Evolutionary conservation across 164 flowering plant species (phyloP).

Genomic region (Chimonanthus salicifolius): DNA sequence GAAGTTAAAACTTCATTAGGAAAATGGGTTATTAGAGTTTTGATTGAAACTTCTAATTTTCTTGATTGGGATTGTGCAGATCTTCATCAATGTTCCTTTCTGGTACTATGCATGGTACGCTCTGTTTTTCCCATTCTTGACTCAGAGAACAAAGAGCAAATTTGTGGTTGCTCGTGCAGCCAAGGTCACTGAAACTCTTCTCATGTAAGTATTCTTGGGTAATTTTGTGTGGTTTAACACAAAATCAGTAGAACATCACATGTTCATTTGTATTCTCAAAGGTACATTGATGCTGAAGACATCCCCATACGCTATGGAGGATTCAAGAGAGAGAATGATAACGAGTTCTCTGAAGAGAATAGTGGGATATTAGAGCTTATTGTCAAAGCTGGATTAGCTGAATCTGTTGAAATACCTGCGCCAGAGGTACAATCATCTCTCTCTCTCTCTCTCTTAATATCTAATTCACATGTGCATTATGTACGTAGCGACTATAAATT

Average conservation of each 20-base stretch:
- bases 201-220: conserved; percentile 42
- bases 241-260: background rate
- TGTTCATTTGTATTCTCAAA: conserved; percentile 13
- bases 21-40: background rate
- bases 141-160: conserved; percentile 74
- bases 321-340: conserved; percentile 49
- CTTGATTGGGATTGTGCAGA: conserved; percentile 30
- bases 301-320: conserved; percentile 77
- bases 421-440: conserved; percentile 37
- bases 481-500: background rate
- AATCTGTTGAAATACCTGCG: conserved; percentile 56
- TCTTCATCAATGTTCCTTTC: conserved; percentile 78
- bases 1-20: too few relatives aligned
- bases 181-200: conserved; percentile 61
- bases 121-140: conserved; percentile 51
- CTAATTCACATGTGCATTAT: background rate
- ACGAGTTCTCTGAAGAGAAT: conserved; percentile 42
- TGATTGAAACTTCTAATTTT: background rate
- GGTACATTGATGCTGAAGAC: conserved; percentile 61
- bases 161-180: conserved; percentile 59
- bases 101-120: conserved; percentile 62
- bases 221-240: too few relatives aligned
- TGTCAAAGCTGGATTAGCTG: conserved; percentile 53
- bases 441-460: too few relatives aligned
- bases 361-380: conserved; percentile 32